Base-by-base conservation (phyloP, 1,284 basidiomycete species). In the Mycena sp. region DNA sequence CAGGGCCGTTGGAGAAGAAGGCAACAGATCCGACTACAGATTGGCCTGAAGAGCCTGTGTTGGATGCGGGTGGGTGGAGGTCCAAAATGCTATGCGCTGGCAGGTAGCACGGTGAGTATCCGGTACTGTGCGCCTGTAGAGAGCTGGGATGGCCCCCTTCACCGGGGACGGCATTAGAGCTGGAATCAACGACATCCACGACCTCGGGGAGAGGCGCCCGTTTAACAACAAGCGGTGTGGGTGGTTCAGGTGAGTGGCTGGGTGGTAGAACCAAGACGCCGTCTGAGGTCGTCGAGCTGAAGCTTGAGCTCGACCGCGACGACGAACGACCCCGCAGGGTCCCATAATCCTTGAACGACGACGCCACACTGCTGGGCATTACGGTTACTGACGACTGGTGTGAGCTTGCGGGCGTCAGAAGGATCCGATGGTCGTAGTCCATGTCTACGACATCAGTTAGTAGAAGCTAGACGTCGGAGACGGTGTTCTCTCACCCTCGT, bases 231-330 rank as follows among this genome's bases (percentile, higher is more conserved):
- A 9, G 32, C 32, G 16, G 32, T 10, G 32, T 16, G 9, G 32
- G 32, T 37, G 32, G 43, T 43, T 16, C 51, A 61, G 38, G 45
- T 61, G 38, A 23, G 40, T n/a, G n/a, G n/a, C n/a, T n/a, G 17
- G 61, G 52, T 5, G 55, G 21, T 5, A 53, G 54, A 2, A 63
- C 21, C 17, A 64, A 29, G 50, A 59, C 46, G 46, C 30, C 45
- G 25, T 56, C 58, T 44, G 50, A 43, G 6, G 46, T 30, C 16
- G 41, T 28, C 38, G 54, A 57, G 28, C 32, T 35, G 32, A 50
- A 63, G 6, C 45, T 37, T 29, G 57, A 64, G 37, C 62, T 64
- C n/a, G 62, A 54, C 2, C 62, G 51, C 28, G 62, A 64, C 16
- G 59, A 51, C 16, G 57, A 59, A 32, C 62, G 62, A 6, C 62